Base-by-base conservation (phyloP, 148 eudicot species). In the Rhododendron vialii region DNA sequence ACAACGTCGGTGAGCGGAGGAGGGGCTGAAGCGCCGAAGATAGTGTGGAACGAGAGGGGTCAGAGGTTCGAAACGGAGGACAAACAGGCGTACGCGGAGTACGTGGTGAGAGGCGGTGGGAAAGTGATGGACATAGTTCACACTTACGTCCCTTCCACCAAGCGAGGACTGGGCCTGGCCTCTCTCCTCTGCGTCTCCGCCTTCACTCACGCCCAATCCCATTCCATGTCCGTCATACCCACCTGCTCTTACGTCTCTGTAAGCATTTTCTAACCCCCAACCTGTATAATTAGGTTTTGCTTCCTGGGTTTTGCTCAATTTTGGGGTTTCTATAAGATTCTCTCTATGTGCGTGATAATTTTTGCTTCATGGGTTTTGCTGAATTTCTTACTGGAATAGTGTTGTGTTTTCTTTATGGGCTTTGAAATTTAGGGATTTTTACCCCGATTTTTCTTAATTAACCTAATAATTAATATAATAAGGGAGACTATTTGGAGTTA, bases 181-280 rank as follows among this genome's bases (percentile, higher is more conserved):
- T 89, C 96, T 74, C 89, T 82, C 18, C 95, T 95, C 89, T 94
- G 95, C 80, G 89, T 89, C 53, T 90, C 98, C 41, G 98, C 98
- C 76, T 93, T 95, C 82, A 82, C 89, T 78, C 98, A 95, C 79
- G 98, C 98, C 75, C 87, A 89, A 6, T 89, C 92, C 47, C 88
- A 90, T 75, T 90, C 93, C 63, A 33, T 95, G 45, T 76, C 92
- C 45, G 90, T 95, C 88, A 88, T 93, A 9, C 98, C 98, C 20
- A 84, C 98, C 30, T 95, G 98, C 91, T 91, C 98, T 51, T 95
- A 95, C 78, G 94, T 95, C 89, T 95, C 98, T 75, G 97, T 94
- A 92, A 84, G 92, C 57, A 82, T 4, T 22, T 55, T 24, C 38
- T 33, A 26, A 76, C 61, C 36, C 15, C 7, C 61, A n/a, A 5